Evolutionary conservation across 768 basidiomycete genomes (phyloP).

Genomic region (Tricholoma bakamatsutake): DNA sequence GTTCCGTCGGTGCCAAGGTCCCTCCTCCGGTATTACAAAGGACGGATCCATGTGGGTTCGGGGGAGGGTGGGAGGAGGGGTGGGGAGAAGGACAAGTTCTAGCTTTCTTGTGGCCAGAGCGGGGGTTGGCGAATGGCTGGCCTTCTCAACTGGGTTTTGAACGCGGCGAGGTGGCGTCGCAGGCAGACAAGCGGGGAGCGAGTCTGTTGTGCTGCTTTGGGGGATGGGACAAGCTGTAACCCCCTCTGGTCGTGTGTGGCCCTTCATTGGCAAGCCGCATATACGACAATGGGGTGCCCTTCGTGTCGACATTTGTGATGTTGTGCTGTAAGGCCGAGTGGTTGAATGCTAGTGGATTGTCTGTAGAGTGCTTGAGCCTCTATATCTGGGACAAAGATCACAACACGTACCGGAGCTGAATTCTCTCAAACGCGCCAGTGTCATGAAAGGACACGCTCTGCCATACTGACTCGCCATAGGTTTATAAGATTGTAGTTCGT

Average conservation of each 20-base stretch:
- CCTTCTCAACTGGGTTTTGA: background rate
- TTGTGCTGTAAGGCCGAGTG: background rate
- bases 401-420: background rate
- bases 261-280: conserved; percentile 31
- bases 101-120: background rate
- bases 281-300: conserved; percentile 27
- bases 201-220: background rate
- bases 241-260: conserved; percentile 30
- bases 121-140: conserved; percentile 1
- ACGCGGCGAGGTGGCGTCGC: conserved; percentile 2
- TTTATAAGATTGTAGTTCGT: background rate
- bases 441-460: background rate
- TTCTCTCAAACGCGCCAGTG: background rate
- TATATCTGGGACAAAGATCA: background rate
- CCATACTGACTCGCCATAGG: background rate
- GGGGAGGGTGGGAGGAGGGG: background rate
- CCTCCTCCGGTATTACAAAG: conserved; percentile 13
- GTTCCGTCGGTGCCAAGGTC: conserved; percentile 24
- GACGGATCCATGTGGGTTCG: background rate
- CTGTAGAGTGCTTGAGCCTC: background rate
- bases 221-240: conserved; percentile 23
- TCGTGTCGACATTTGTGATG: background rate
- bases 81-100: background rate
- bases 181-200: conserved; percentile 3
- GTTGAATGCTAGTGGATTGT: background rate